phyloP scores from a whole-genome alignment of 2,329 filamentous ascomycete species.

The Fusarium proliferatum region DNA sequence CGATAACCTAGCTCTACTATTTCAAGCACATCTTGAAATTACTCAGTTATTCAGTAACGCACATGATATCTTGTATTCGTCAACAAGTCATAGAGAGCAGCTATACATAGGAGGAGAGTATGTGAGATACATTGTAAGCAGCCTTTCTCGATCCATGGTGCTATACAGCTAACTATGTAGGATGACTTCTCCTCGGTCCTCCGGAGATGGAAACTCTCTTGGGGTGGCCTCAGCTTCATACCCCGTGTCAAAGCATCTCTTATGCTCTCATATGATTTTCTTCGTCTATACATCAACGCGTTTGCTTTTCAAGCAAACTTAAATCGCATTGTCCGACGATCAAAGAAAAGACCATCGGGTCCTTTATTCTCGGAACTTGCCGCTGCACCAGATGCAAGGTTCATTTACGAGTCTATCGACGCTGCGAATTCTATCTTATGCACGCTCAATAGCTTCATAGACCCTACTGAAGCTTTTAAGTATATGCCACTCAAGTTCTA shows the following conservation, averaged over 20 bases:
- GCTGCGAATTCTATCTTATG: conserved; percentile 71
- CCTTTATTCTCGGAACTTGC: conserved; percentile 65
- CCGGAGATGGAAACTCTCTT: conserved; percentile 76
- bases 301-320: conserved; percentile 81
- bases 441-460: conserved; percentile 68
- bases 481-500: conserved; percentile 75
- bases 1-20: conserved; percentile 75
- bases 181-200: conserved; percentile 78
- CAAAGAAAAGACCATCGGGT: conserved; percentile 48
- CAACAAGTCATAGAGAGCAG: conserved; percentile 75
- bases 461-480: conserved; percentile 67
- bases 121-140: conserved; percentile 72
- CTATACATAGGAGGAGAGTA: conserved; percentile 78
- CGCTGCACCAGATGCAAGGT: conserved; percentile 70
- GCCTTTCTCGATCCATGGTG: rapidly evolving
- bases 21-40: conserved; percentile 77
- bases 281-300: conserved; percentile 78
- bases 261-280: conserved; percentile 77
- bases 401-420: conserved; percentile 74
- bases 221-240: conserved; percentile 74
- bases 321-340: conserved; percentile 55
- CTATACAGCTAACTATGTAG: conserved; percentile 15
- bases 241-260: conserved; percentile 74
- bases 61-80: conserved; percentile 78
- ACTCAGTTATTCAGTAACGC: conserved; percentile 80